Percentiles rank a stretch among this genome's conserved stretches.
Evolutionary conservation across 164 flowering plant species (phyloP).

Genomic region (Dillenia suffruticosa): DNA sequence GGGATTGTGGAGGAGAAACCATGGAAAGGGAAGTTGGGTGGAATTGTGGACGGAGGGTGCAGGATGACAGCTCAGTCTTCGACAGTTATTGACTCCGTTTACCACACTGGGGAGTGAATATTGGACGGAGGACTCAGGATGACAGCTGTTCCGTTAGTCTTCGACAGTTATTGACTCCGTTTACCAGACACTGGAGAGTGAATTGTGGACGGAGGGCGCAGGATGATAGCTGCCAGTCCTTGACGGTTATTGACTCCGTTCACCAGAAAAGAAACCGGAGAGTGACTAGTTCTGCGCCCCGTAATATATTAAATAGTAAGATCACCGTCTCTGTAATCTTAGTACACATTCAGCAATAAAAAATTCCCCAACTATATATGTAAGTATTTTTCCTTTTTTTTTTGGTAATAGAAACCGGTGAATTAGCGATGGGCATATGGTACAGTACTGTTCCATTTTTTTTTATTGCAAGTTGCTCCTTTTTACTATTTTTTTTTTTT

Average conservation of each 20-base stretch:
- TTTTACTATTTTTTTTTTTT: no score
- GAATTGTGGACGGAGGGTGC: conserved; percentile 7
- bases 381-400: no score
- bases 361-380: no score
- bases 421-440: no score
- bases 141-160: background rate
- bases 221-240: background rate
- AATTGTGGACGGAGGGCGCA: background rate
- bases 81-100: background rate
- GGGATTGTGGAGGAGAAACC: conserved; percentile 13
- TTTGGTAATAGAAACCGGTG: no score
- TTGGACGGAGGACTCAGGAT: background rate
- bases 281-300: background rate
- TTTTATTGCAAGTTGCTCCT: no score
- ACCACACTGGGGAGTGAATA: background rate
- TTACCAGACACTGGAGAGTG: background rate
- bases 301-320: background rate
- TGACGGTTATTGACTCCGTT: background rate
- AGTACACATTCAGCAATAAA: no score
- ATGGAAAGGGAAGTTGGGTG: background rate
- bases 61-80: conserved; percentile 5
- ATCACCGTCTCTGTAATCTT: no score
- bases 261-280: background rate
- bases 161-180: background rate
- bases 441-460: no score